Conservation (phyloP, 2,329 filamentous ascomycete genomes). For the Colletotrichum sp. region DNA sequence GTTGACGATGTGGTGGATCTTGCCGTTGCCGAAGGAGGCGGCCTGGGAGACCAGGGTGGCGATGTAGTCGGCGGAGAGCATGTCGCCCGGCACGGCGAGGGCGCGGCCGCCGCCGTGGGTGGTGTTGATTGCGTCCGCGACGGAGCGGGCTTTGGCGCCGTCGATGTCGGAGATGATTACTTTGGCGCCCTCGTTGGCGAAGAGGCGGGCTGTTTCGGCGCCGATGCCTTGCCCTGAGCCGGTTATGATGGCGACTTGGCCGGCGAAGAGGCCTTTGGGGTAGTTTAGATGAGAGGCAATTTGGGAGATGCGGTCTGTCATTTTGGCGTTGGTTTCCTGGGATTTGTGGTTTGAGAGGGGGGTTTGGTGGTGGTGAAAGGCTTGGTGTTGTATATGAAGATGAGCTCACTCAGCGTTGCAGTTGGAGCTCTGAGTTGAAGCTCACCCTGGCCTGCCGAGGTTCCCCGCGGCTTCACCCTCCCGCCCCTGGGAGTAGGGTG, state of each 20-base stretch:
- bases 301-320: conserved; percentile 69
- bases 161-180: conserved; percentile 88
- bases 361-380: neutral
- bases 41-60: conserved; percentile 74
- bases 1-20: conserved; percentile 91
- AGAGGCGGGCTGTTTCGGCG: conserved; percentile 80
- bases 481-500: neutral
- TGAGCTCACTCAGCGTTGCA: neutral
- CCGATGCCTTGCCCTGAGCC: conserved; percentile 88
- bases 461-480: conserved; percentile 20
- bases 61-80: conserved; percentile 75
- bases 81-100: conserved; percentile 77
- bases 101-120: conserved; percentile 67
- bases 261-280: conserved; percentile 77
- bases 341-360: neutral
- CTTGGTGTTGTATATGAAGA: neutral
- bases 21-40: conserved; percentile 81
- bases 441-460: conserved; percentile 19
- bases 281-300: conserved; percentile 82
- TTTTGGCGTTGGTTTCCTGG: conserved; percentile 26
- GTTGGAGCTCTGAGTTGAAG: neutral
- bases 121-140: conserved; percentile 70
- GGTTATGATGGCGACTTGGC: conserved; percentile 87
- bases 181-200: conserved; percentile 87
- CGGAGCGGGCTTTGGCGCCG: conserved; percentile 69